phyloP scores from a whole-genome alignment of 2,329 filamentous ascomycete species.

The Seiridium cupressi region DNA sequence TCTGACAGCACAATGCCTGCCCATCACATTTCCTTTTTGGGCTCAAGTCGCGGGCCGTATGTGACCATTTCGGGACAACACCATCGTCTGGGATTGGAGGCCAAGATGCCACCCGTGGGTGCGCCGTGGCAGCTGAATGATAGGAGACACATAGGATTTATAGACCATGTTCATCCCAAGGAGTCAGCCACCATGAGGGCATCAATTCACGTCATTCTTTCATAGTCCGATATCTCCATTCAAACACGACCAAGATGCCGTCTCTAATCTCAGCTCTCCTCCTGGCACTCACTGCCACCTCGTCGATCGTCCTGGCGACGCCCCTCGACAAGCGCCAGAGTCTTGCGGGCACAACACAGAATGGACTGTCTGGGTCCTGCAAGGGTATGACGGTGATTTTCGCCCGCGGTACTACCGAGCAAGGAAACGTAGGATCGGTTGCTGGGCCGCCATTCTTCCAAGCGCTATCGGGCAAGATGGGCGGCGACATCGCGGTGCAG shows the following conservation, averaged over 20 bases:
- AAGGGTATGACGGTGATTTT: conserved; percentile 51
- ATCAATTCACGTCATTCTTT: not conserved
- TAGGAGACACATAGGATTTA: not conserved
- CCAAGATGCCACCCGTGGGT: not conserved
- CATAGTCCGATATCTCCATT: not conserved
- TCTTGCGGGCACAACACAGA: conserved; percentile 4
- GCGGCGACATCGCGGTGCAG: conserved; percentile 46
- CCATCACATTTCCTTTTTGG: not conserved
- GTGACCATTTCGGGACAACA: not conserved
- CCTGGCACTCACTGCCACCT: conserved; percentile 4
- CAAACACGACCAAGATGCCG: not conserved
- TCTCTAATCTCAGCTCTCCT: not conserved
- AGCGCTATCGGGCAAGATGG: conserved; percentile 38
- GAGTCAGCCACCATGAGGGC: not conserved
- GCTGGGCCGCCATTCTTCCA: conserved; percentile 50
- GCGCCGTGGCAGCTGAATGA: not conserved
- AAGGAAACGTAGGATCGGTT: conserved; percentile 48
- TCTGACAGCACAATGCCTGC: too few species aligned
- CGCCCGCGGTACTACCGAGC: conserved; percentile 53
- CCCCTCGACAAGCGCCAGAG: conserved; percentile 9
- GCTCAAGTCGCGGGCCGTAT: not conserved
- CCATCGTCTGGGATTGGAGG: not conserved
- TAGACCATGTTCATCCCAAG: not conserved
- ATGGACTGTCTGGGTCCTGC: conserved; percentile 24
- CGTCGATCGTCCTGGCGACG: not conserved